Percentiles rank a stretch among this genome's conserved stretches.
These are phyloP conservation scores for Pyrenophora teres DNA, from an alignment of 2,329 filamentous ascomycete species.

Conservation along the genomic window DNA sequence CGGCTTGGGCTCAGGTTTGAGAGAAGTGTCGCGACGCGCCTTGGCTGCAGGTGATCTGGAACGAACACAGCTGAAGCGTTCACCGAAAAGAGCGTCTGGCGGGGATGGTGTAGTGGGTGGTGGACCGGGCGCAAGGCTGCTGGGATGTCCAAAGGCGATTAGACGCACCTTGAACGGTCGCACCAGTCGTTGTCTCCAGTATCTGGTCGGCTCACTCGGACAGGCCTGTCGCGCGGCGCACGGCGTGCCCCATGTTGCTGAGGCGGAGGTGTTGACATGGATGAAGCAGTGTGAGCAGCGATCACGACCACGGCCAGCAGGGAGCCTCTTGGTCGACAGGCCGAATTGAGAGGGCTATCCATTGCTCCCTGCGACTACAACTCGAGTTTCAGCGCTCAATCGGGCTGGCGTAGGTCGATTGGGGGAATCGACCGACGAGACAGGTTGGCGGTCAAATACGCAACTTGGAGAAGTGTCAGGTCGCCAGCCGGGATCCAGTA, in stretches of 20 bases:
- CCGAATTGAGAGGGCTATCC: constrained; percentile 13
- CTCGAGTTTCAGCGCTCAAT: constrained; percentile 34
- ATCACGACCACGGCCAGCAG: constrained; percentile 18
- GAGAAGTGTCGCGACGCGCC: constrained; percentile 46
- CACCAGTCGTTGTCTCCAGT: constrained; percentile 26
- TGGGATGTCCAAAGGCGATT: constrained; percentile 36
- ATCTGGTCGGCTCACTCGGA: constrained; percentile 27
- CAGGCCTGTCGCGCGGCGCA: constrained; percentile 28
- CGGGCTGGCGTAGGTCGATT: constrained; percentile 29
- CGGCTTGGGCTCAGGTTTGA: constrained; percentile 45
- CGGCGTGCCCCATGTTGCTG: constrained; percentile 39
- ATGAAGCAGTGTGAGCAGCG: constrained; percentile 18
- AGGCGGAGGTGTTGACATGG: constrained; percentile 31
- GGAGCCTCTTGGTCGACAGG: constrained; percentile 26
- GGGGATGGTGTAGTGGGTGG: constrained; percentile 37
- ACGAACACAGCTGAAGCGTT: constrained; percentile 47
- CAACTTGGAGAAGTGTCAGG: constrained; percentile 20
- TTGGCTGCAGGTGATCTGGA: constrained; percentile 50
- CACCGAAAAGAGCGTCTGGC: constrained; percentile 43
- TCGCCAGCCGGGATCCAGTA: constrained; percentile 13
- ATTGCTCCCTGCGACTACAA: constrained; percentile 33
- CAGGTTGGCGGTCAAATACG: constrained; percentile 16
- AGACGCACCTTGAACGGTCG: constrained; percentile 31
- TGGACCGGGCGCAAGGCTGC: constrained; percentile 43
- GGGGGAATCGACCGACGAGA: constrained; percentile 23